A percentile compares a stretch with the other conserved stretches of the same genome.
Conservation (phyloP, 345 rosid species). For the Linum tenue region DNA sequence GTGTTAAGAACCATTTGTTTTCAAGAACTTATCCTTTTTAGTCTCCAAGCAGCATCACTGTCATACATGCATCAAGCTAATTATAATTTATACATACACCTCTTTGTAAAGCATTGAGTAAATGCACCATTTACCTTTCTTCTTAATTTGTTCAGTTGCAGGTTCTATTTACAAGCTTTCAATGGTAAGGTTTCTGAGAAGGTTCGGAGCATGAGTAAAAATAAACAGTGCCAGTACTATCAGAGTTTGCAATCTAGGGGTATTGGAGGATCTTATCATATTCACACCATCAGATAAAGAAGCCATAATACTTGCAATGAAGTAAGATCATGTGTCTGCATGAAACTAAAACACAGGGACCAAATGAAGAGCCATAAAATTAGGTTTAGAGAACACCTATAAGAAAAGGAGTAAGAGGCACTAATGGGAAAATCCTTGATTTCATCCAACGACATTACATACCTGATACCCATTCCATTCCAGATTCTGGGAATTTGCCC, state of each 20-base stretch:
- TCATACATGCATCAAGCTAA: neutral
- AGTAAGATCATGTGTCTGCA: neutral
- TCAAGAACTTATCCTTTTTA: neutral
- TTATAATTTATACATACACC: neutral
- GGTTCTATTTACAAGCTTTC: neutral
- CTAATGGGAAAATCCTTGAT: neutral
- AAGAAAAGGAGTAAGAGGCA: neutral
- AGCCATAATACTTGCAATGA: neutral
- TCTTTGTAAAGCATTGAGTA: too few relatives aligned
- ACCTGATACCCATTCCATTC: slow-evolving; percentile 96
- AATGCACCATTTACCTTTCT: neutral
- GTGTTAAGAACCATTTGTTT: too few relatives aligned
- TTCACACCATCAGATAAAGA: neutral
- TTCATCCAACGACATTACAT: neutral
- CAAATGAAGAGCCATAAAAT: neutral
- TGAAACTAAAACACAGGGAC: neutral
- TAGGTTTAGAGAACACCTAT: neutral
- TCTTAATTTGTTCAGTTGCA: neutral
- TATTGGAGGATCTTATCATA: neutral
- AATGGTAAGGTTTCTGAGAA: neutral
- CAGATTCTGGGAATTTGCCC: slow-evolving; percentile 41
- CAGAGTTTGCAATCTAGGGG: neutral
- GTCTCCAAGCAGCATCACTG: neutral
- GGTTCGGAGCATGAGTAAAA: neutral
- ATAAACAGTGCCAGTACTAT: neutral